phyloP scores from a whole-genome alignment of 108 stramenopile species.

The Mediolabrus comicus region DNA sequence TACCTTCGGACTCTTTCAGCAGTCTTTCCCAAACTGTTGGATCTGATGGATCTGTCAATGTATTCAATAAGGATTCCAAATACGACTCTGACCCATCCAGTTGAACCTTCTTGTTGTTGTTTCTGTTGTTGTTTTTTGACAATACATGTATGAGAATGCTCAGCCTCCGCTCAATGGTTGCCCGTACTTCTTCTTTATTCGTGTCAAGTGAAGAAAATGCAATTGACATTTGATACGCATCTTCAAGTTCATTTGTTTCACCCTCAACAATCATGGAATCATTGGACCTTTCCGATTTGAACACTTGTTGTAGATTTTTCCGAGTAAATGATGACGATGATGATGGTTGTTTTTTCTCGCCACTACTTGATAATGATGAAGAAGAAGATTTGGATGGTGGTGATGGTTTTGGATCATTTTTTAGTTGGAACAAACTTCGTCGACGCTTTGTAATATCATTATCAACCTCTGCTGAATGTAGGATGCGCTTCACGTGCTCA shows the following conservation, averaged over 20 bases:
- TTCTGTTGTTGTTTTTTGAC: slow-evolving; percentile 2
- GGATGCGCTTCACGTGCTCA: background rate
- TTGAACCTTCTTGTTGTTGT: background rate
- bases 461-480: background rate
- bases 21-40: slow-evolving; percentile 24
- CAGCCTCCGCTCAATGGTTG: slow-evolving; percentile 31
- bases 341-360: background rate
- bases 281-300: background rate
- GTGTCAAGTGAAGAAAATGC: slow-evolving; percentile 18
- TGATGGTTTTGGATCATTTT: background rate
- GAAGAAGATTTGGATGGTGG: background rate
- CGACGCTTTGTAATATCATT: background rate
- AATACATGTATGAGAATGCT: slow-evolving; percentile 8
- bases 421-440: background rate
- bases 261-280: background rate
- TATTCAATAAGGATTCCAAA: slow-evolving; percentile 25
- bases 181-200: background rate
- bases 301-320: background rate
- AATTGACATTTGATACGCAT: slow-evolving; percentile 38
- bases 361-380: no score
- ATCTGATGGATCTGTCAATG: slow-evolving; percentile 22
- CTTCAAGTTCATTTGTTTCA: slow-evolving; percentile 17
- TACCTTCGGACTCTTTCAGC: slow-evolving; percentile 25
- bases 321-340: background rate
- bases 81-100: slow-evolving; percentile 28